phyloP scores from a whole-genome alignment of 108 stramenopile species.

The Nitzschia sp. region DNA sequence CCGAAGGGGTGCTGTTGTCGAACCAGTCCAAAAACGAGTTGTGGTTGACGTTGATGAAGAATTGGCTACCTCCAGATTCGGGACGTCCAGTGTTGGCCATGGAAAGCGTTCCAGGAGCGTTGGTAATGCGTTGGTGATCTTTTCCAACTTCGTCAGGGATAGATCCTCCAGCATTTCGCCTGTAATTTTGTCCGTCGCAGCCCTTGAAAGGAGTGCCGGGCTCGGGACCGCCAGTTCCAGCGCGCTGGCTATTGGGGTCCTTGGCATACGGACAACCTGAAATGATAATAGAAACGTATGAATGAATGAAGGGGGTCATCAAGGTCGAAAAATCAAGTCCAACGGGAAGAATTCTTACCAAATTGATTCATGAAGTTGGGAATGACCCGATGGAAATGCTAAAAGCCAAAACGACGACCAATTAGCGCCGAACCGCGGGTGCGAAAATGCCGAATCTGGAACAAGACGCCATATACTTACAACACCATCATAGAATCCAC shows the following conservation, averaged over 20 bases:
- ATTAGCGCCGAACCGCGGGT: neutral
- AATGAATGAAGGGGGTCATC: neutral
- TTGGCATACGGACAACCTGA: conserved; percentile 57
- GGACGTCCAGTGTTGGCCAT: conserved; percentile 46
- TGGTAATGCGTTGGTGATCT: conserved; percentile 48
- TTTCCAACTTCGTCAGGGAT: conserved; percentile 67
- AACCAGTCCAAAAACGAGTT: conserved; percentile 79
- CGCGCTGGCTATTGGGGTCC: conserved; percentile 52
- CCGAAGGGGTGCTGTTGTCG: conserved; percentile 49
- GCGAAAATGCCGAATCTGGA: no score
- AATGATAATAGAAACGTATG: neutral
- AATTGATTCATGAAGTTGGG: conserved; percentile 69
- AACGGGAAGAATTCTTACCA: conserved; percentile 9
- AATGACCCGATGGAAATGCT: conserved; percentile 64
- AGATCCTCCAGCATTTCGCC: conserved; percentile 46
- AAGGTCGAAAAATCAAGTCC: no score
- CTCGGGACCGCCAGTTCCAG: conserved; percentile 65
- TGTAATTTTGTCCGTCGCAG: conserved; percentile 40
- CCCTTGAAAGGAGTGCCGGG: conserved; percentile 36
- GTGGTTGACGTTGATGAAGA: conserved; percentile 76
- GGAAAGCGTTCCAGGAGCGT: conserved; percentile 46
- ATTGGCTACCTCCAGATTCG: conserved; percentile 51
- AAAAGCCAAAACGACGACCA: neutral
- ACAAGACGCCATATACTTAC: no score
- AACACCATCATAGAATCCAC: conserved; percentile 70